Percentiles rank a stretch among this genome's conserved stretches.
phyloP scores from a whole-genome alignment of 2,329 filamentous ascomycete species.

The Ceratocystis cacaofunesta region DNA sequence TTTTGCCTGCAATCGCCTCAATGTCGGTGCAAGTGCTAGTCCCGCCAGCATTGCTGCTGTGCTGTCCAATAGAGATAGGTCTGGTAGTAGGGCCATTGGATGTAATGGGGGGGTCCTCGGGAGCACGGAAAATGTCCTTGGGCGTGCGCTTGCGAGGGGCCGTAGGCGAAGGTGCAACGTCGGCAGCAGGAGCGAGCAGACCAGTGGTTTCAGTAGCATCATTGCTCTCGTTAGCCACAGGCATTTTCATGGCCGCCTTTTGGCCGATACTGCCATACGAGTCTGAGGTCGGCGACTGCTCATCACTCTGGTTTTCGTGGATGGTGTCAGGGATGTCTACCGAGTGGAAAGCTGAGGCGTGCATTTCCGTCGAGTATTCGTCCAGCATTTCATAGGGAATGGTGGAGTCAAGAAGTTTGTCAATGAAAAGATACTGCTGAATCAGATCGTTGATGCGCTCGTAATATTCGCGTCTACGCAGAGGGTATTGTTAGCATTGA shows the following conservation, averaged over 20 bases:
- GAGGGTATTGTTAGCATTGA: neutral
- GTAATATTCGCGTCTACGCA: constrained; percentile 61
- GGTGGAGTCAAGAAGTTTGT: constrained; percentile 76
- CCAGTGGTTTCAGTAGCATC: constrained; percentile 7
- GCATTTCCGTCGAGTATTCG: constrained; percentile 57
- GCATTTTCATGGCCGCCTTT: constrained; percentile 14
- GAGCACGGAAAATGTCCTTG: constrained; percentile 65
- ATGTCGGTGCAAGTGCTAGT: constrained; percentile 20
- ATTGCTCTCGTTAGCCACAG: constrained; percentile 23
- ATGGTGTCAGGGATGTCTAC: constrained; percentile 59
- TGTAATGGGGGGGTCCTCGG: constrained; percentile 46
- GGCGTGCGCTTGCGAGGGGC: constrained; percentile 60
- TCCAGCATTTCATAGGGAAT: constrained; percentile 85
- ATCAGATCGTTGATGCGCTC: constrained; percentile 78
- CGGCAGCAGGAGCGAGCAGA: constrained; percentile 22
- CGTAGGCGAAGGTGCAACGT: constrained; percentile 20
- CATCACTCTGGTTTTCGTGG: constrained; percentile 33
- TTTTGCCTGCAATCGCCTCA: constrained; percentile 28
- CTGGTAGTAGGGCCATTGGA: constrained; percentile 16
- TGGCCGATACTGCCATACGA: constrained; percentile 23
- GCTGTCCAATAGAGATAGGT: constrained; percentile 22
- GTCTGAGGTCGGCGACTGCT: constrained; percentile 19
- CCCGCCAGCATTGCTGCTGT: constrained; percentile 28
- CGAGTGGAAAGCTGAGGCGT: constrained; percentile 37
- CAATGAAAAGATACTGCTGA: constrained; percentile 87